Evolutionary conservation across 2,329 filamentous ascomycete genomes (phyloP).

Genomic region (Ustulina deusta): DNA sequence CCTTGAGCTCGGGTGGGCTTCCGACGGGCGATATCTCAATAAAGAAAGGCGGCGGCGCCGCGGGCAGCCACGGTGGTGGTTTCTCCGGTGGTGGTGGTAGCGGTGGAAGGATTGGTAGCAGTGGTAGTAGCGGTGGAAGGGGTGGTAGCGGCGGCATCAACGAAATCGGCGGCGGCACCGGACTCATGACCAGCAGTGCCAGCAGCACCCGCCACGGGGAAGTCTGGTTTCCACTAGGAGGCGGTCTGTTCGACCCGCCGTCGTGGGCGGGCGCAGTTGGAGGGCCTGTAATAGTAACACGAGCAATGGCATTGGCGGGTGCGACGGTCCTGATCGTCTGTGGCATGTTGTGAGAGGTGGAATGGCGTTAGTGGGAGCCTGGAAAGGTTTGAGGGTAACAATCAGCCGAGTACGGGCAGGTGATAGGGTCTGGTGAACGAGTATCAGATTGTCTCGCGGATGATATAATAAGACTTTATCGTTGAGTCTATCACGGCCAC

Average conservation of each 20-base stretch:
- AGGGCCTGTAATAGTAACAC: neutral
- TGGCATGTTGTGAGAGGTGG: neutral
- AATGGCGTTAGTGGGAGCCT: neutral
- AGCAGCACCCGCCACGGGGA: neutral
- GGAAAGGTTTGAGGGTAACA: neutral
- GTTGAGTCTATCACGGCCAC: neutral
- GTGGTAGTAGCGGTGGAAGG: neutral
- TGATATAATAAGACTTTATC: neutral
- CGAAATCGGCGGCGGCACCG: neutral
- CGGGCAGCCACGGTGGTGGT: neutral
- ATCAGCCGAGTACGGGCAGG: no score
- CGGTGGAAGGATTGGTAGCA: neutral
- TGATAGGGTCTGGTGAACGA: neutral
- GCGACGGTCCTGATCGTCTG: neutral
- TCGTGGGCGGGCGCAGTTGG: neutral
- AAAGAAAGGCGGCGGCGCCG: constrained; percentile 24
- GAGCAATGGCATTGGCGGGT: neutral
- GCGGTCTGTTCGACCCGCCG: neutral
- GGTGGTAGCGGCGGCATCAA: neutral
- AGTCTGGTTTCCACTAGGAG: neutral
- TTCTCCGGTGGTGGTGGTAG: neutral
- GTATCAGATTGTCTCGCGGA: neutral
- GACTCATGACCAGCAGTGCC: neutral
- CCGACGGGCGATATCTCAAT: neutral
- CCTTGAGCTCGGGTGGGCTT: no score